Base-by-base conservation (phyloP, 129 eudicot species). In the Helianthus tuberosus region DNA sequence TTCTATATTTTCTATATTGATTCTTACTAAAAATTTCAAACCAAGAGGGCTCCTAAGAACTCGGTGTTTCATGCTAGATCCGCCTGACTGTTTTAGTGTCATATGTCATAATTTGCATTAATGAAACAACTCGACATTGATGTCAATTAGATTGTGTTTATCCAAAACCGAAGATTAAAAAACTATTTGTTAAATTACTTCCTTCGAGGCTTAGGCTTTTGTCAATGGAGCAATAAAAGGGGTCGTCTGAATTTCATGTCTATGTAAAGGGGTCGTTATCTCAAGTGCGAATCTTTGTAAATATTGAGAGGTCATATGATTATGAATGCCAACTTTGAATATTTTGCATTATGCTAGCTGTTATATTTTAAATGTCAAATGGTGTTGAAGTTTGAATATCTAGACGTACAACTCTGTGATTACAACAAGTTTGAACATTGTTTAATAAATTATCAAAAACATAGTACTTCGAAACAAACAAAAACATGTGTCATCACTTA, bases 291-390 rank as follows among this genome's bases (percentile, higher is more conserved):
- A 17, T 61, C 57, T 57, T 73, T 61, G 36, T 29, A 23, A 10
- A 32, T 27, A 27, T 23, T 71, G 65, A 73, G 69, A 72, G 77
- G 77, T 72, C 68, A 72, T 20, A 20, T 20, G 32, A 27, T 27
- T 72, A 72, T 58, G 53, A 71, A 71, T 48, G 75, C 38, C 75
- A 55, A 38, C 53, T 60, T 17, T 54, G 66, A 71, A 20, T 39
- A 39, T 39, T 41, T 8, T 13, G 10, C 76, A 71, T 27, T 27
- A 27, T 39, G 46, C 46, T 5, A 39, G 25, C 8, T 71, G 27
- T 51, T n/a, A 69, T 67, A 69, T 0, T 52, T 11, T 69, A 39
- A 32, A 10, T 47, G 51, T 2, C 8, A 47, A 11, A 69, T 16
- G 39, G 55, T 13, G 29, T 71, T 71, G 60, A 49, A 9, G 14